These are phyloP conservation scores for Ilex paraguariensis DNA, from an alignment of 305 asterid genomes.

Conservation along the genomic window DNA sequence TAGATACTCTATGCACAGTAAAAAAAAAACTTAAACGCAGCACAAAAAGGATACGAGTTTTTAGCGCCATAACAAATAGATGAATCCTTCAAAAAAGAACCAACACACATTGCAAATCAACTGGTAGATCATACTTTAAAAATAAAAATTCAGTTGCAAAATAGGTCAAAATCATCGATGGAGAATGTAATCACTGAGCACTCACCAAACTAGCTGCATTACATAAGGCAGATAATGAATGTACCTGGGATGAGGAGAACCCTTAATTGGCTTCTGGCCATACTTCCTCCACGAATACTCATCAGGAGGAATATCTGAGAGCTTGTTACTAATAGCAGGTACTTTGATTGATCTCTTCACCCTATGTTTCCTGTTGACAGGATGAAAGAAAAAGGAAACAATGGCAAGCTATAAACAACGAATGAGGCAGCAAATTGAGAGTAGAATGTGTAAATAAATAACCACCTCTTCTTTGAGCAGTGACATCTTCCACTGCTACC, in stretches of 20 bases:
- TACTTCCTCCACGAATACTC: constrained; percentile 95
- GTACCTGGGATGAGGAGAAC: constrained; percentile 92
- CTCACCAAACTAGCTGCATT: not conserved
- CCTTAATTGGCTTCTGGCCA: constrained; percentile 95
- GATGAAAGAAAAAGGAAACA: constrained; percentile 2
- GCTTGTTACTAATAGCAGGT: constrained; percentile 86
- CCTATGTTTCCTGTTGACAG: constrained; percentile 63
- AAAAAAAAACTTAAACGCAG: too few relatives aligned
- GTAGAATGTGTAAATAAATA: not conserved
- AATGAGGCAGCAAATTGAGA: not conserved
- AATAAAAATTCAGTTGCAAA: not conserved
- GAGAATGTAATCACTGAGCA: not conserved
- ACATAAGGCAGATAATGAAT: too few relatives aligned
- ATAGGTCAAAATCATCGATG: not conserved
- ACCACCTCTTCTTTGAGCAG: constrained; percentile 89
- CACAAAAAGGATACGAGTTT: too few relatives aligned
- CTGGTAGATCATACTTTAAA: too few relatives aligned
- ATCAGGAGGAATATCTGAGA: constrained; percentile 84
- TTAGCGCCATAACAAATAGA: too few relatives aligned
- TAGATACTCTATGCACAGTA: too few relatives aligned
- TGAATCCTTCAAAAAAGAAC: too few relatives aligned
- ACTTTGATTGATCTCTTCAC: constrained; percentile 80
- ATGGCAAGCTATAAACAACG: not conserved
- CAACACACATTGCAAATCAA: not conserved
- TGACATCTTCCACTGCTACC: constrained; percentile 78